Conservation (phyloP, 768 basidiomycete species). For the Chalciporus sphaerocephalus region DNA sequence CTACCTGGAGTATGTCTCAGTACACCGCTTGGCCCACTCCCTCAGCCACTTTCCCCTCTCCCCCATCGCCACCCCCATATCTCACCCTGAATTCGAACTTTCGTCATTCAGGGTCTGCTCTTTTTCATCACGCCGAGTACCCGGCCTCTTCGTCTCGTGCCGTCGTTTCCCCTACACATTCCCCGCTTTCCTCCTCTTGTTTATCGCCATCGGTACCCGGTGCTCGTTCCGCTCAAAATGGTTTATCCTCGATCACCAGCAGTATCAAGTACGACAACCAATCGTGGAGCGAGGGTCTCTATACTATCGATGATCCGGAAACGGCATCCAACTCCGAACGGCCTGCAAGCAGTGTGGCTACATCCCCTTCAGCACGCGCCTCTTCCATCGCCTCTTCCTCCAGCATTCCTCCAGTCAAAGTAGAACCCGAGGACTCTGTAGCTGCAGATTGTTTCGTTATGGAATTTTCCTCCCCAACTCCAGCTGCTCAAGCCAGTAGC, state of each 20-base stretch:
- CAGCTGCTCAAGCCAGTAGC: slow-evolving; percentile 32
- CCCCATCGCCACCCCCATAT: slow-evolving; percentile 22
- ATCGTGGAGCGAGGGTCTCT: slow-evolving; percentile 30
- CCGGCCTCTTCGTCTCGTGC: slow-evolving; percentile 16
- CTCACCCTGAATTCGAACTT: slow-evolving; percentile 17
- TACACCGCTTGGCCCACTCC: slow-evolving; percentile 16
- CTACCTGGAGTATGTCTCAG: slow-evolving; percentile 19
- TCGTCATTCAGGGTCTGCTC: slow-evolving; percentile 22
- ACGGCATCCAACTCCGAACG: slow-evolving; percentile 33
- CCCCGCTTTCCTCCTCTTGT: slow-evolving; percentile 17
- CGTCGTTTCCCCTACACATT: slow-evolving; percentile 11
- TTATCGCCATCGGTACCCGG: slow-evolving; percentile 15
- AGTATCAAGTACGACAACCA: slow-evolving; percentile 24
- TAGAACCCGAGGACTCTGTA: slow-evolving; percentile 28
- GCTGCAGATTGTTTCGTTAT: slow-evolving; percentile 32
- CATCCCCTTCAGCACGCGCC: slow-evolving; percentile 34
- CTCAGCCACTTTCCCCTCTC: slow-evolving; percentile 18
- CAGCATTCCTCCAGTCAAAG: slow-evolving; percentile 28
- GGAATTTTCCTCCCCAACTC: slow-evolving; percentile 30
- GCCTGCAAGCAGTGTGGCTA: slow-evolving; percentile 32
- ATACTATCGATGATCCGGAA: slow-evolving; percentile 32
- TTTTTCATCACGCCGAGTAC: slow-evolving; percentile 23
- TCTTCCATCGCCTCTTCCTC: slow-evolving; percentile 32
- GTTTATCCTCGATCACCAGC: slow-evolving; percentile 10
- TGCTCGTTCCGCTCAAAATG: slow-evolving; percentile 13